Evolutionary conservation across 495 filamentous ascomycete species (phyloP), one percentile per base, ranked within the genome.

Genomic region (Daldinia concentrica): DNA sequence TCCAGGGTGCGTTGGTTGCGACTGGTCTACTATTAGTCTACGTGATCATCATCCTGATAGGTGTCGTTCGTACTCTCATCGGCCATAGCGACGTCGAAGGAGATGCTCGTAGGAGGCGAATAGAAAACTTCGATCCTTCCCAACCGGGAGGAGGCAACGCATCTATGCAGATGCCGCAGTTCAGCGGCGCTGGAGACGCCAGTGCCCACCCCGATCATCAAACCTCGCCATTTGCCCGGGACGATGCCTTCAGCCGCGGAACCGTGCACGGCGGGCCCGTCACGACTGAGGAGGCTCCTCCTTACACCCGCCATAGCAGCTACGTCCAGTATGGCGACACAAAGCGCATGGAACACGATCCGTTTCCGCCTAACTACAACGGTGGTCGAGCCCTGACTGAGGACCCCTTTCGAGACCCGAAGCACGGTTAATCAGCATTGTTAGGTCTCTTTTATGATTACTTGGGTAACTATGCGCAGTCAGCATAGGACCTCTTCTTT

Each of bases 1-100:
- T 85, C 39, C 86, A 86, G 30, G 92, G 97, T 78, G 89, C 92
- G 1, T 85, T 94, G 62, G 93, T 98, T 71, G 90, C 93, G 6
- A 81, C 85, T 0, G 86, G 79, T 51, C 78, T 99, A 27, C 78
- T 97, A 1, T 78, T 89, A 0, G 77, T 94, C 3, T 99, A 93
- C 87, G 68, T 97, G 50, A 65, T 97, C 54, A 84, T 97, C 55
- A 83, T 91, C 2, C 83, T 97, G 26, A 86, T 91, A 58, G 95
- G 92, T 56, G 69, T 94, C 58, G 74, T 86, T 57, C 88, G 92
- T 56, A 90, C 91, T 8, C 71, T 90, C 59, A 81, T 86, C 45
- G 81, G 79, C 22, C 85, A 86, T 64, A 87, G 86, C 62, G 84
- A 82, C 6, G 80, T 85, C 15, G 88, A 75, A 22, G 86, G 67